Conservation (phyloP, 805 yeast genomes). For the Metschnikowia lunata region DNA sequence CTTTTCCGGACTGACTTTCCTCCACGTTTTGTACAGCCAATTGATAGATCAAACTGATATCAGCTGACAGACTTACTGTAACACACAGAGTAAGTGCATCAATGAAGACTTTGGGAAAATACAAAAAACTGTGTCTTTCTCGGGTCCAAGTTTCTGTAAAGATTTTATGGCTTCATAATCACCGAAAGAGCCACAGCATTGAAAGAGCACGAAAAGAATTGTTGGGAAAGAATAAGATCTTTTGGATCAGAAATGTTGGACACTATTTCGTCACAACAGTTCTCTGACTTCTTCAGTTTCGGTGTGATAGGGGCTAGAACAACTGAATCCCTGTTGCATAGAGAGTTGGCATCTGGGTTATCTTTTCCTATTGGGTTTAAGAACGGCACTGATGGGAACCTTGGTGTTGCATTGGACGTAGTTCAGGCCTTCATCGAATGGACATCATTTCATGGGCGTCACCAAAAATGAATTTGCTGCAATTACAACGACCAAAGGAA, state of each 20-base stretch:
- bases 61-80: too few species aligned
- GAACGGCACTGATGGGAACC: slow-evolving; percentile 95
- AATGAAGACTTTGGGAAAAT: too few species aligned
- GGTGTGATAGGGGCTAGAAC: slow-evolving; percentile 99
- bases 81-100: too few species aligned
- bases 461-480: slow-evolving; percentile 97
- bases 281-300: slow-evolving; percentile 82
- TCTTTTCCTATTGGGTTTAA: slow-evolving; percentile 99
- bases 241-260: slow-evolving; percentile 98
- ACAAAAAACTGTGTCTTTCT: too few species aligned
- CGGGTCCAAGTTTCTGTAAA: too few species aligned
- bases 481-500: slow-evolving; percentile 93
- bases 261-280: slow-evolving; percentile 94
- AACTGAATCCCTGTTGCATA: slow-evolving; percentile 95
- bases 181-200: too few species aligned
- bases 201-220: too few species aligned
- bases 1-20: too few species aligned
- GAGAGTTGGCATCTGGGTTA: slow-evolving; percentile 95
- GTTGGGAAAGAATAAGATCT: too few species aligned
- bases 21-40: too few species aligned
- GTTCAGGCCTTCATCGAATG: slow-evolving; percentile 85
- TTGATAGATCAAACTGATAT: too few species aligned
- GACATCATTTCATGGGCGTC: slow-evolving; percentile 91
- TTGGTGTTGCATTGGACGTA: slow-evolving; percentile 94
- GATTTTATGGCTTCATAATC: too few species aligned